phyloP scores from a whole-genome alignment of 2,329 filamentous ascomycete genomes.

The Coniochaeta sp. region DNA sequence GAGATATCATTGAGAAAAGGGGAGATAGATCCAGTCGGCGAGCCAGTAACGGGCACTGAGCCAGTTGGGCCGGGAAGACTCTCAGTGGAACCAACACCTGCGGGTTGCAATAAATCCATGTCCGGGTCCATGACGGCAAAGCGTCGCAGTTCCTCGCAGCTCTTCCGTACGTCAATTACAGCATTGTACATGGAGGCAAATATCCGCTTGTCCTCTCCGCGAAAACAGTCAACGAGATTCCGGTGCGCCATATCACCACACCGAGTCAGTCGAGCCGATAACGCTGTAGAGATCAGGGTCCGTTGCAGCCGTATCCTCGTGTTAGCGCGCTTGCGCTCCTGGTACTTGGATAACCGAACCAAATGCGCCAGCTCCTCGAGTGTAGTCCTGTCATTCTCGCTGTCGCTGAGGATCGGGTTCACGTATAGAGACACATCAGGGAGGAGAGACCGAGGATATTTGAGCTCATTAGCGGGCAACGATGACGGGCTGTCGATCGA shows the following conservation, averaged over 20 bases:
- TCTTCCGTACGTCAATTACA: conserved; percentile 71
- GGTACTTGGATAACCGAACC: conserved; percentile 70
- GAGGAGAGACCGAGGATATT: conserved; percentile 48
- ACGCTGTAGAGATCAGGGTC: conserved; percentile 66
- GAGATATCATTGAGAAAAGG: conserved; percentile 70
- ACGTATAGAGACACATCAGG: conserved; percentile 61
- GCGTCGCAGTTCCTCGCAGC: conserved; percentile 64
- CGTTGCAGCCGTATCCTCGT: conserved; percentile 67
- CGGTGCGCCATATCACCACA: conserved; percentile 69
- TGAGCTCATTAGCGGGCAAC: conserved; percentile 16
- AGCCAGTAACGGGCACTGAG: conserved; percentile 25
- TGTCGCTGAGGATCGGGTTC: conserved; percentile 47
- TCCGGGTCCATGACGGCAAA: conserved; percentile 68
- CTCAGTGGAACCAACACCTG: conserved; percentile 40
- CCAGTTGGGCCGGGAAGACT: conserved; percentile 41
- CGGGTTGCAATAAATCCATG: conserved; percentile 54
- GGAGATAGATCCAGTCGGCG: conserved; percentile 34
- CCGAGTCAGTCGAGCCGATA: conserved; percentile 67
- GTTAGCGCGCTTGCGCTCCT: conserved; percentile 71
- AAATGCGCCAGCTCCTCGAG: conserved; percentile 73
- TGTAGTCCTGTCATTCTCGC: conserved; percentile 59
- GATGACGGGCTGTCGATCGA: conserved; percentile 20
- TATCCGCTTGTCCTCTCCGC: conserved; percentile 69
- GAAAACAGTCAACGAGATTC: conserved; percentile 71
- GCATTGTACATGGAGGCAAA: conserved; percentile 72